These are phyloP conservation scores for Penicillium sp. DNA, from an alignment of 2,329 filamentous ascomycete species.

Conservation along the genomic window DNA sequence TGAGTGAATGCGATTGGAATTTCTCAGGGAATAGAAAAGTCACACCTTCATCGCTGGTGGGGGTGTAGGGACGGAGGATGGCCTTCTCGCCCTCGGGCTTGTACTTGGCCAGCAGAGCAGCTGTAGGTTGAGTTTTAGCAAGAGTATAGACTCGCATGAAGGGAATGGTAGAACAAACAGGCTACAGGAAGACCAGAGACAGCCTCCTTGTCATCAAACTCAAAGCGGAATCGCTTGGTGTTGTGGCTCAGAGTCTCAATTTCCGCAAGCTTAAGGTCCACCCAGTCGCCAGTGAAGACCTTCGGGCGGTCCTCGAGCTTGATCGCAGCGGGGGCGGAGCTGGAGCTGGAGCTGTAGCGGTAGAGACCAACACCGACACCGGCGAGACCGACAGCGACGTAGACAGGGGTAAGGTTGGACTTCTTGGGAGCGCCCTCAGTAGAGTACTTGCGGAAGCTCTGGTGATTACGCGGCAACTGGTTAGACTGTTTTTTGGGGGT, in stretches of 20 bases:
- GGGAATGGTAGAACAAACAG: constrained; percentile 55
- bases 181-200: constrained; percentile 81
- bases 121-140: constrained; percentile 38
- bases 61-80: constrained; percentile 89
- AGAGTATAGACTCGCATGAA: background rate
- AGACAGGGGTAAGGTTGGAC: constrained; percentile 63
- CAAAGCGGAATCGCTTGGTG: constrained; percentile 89
- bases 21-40: background rate
- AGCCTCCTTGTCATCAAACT: constrained; percentile 79
- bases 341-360: constrained; percentile 46
- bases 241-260: constrained; percentile 87
- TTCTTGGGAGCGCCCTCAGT: constrained; percentile 57
- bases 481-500: background rate
- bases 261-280: constrained; percentile 77
- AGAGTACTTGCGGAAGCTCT: constrained; percentile 75
- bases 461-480: constrained; percentile 13
- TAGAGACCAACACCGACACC: constrained; percentile 60
- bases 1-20: background rate
- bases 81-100: constrained; percentile 84
- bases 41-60: constrained; percentile 79
- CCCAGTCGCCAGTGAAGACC: constrained; percentile 79
- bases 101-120: constrained; percentile 87
- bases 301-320: constrained; percentile 48
- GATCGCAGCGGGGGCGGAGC: constrained; percentile 28
- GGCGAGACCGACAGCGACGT: constrained; percentile 47